Conservation (phyloP, 768 basidiomycete species). For the Tulasnella sp. region DNA sequence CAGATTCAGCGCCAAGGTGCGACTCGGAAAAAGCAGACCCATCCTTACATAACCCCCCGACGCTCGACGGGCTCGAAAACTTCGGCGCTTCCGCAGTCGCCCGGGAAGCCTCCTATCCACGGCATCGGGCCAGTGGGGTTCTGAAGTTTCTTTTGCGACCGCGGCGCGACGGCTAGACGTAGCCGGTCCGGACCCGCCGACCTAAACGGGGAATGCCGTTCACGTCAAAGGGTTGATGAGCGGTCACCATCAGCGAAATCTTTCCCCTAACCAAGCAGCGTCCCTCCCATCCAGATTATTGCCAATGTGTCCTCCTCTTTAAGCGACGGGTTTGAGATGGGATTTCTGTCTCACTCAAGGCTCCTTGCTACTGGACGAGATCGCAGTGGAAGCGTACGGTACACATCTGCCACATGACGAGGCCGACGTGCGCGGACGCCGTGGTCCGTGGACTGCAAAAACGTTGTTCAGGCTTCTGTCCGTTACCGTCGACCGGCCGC, state of each 20-base stretch:
- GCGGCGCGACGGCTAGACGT: neutral
- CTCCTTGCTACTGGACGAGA: neutral
- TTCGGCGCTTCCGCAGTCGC: neutral
- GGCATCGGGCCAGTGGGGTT: neutral
- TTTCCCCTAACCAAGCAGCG: too few relatives aligned
- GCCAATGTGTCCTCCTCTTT: neutral
- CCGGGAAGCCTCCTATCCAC: neutral
- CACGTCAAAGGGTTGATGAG: neutral
- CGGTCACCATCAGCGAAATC: neutral
- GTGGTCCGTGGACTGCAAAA: neutral
- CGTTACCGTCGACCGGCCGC: neutral
- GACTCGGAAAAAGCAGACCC: neutral
- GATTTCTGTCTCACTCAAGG: neutral
- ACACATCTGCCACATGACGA: neutral
- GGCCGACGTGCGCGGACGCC: neutral
- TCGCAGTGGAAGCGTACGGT: neutral
- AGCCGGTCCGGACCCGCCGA: constrained; percentile 13
- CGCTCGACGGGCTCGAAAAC: neutral
- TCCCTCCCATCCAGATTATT: neutral
- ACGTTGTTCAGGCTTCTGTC: neutral
- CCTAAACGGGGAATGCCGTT: constrained; percentile 6
- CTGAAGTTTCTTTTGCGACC: neutral
- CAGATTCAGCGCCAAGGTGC: too few relatives aligned
- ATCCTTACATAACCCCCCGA: neutral
- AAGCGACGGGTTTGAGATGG: neutral